Evolutionary conservation across 805 yeast species (phyloP).

Genomic region (Scheffersomyces coipomensis): DNA sequence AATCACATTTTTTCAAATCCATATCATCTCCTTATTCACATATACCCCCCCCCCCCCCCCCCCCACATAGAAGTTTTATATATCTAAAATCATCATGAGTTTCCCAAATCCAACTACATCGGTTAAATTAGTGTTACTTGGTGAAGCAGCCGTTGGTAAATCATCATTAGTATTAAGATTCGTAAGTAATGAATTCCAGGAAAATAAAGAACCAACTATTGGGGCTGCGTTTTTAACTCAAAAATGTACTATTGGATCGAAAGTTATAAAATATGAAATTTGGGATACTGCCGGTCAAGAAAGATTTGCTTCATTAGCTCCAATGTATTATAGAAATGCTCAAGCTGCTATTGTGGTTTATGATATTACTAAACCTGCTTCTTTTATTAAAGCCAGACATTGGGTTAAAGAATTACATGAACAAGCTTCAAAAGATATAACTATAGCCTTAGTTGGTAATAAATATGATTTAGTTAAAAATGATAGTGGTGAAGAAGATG

Average conservation of each 20-base stretch:
- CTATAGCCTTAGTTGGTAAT: conserved; percentile 93
- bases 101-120: conserved; percentile 52
- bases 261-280: conserved; percentile 86
- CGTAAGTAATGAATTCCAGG: conserved; percentile 94
- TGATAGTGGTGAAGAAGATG: conserved; percentile 32
- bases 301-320: conserved; percentile 92
- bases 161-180: conserved; percentile 89
- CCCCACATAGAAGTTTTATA: too few species aligned
- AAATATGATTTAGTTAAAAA: conserved; percentile 76
- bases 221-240: conserved; percentile 98
- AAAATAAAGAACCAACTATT: conserved; percentile 95
- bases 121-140: conserved; percentile 86
- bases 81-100: conserved; percentile 20
- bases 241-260: conserved; percentile 81
- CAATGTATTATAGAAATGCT: conserved; percentile 96
- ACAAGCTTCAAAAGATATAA: conserved; percentile 88
- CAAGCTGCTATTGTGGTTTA: conserved; percentile 96
- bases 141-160: conserved; percentile 98
- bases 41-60: too few species aligned
- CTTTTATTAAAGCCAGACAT: conserved; percentile 93
- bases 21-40: too few species aligned
- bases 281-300: conserved; percentile 99
- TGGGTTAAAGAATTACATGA: conserved; percentile 97
- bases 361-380: conserved; percentile 92
- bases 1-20: too few species aligned